Base-by-base conservation (phyloP, 371 early-diverging fungal species). In the Pancytospora philotis region DNA sequence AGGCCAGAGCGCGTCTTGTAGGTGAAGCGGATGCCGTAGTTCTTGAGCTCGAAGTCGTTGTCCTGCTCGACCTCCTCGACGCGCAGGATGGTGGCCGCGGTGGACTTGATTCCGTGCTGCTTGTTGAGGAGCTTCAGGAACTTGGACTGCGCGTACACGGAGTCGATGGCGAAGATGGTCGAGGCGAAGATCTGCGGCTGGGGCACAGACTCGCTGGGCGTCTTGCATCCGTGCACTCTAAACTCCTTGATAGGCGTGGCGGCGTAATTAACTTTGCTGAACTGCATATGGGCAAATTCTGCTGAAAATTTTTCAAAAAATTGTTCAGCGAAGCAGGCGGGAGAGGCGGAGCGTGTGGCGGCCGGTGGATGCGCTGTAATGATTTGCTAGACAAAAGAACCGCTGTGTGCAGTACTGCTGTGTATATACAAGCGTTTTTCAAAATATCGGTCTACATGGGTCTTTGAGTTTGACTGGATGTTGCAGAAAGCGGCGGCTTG, bases 71-170 rank as follows among this genome's bases (percentile, higher is more conserved):
- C 87, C 84, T 90, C 86, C 86, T 92, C 93, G 82, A 95, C 85
- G 63, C 91, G 85, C 71, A 97, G 90, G 75, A 97, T 90, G 84
- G 93, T 91, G 79, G 89, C 92, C 75, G 86, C 87, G 52, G 93
- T 88, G 86, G 89, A 89, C 90, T 97, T 97, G 82, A 95, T 91
- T 87, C 95, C 94, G 85, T 88, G 88, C 82, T 92, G 88, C 85
- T 90, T 89, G 84, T 89, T 90, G 83, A 98, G 81, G 84, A 93
- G 91, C 86, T 95, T 94, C 91, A 93, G 94, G 89, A 93, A 94
- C 79, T 92, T 90, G 74, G 89, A 87, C 87, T 92, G 92, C 82
- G 97, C 98, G 74, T 94, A 86, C 73, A 95, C 88, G 80, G 88
- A 87, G 85, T 95, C 96, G 79, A 91, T 89, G 76, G 97, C 95